Evolutionary conservation across 495 filamentous ascomycete genomes (phyloP), one percentile per base, ranked within the genome.

Genomic region (Aspergillus cavernicola): DNA sequence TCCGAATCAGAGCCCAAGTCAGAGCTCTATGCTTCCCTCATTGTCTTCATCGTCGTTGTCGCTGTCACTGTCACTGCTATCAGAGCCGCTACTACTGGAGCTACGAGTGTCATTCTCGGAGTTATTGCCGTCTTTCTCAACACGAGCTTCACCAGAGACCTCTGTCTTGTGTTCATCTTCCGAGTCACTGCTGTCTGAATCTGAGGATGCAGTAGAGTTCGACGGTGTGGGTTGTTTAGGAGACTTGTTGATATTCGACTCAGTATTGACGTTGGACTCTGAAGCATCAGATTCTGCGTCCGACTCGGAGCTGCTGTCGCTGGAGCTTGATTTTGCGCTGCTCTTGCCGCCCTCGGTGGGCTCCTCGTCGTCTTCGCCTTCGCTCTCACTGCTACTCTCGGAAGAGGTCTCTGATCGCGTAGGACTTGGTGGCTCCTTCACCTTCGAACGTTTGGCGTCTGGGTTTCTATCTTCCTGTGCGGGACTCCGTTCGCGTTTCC

Each of bases 341-440:
- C 9, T 28, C 4, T 9, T 28, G 4, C 9, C 9, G 4, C 9
- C 24, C 22, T 41, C 22, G 20, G 38, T 31, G 9, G 23, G 20
- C 22, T 39, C 49, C 11, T 53, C 37, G 13, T 50, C 53, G 15
- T 39, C 49, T 9, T 53, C 37, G 13, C 45, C 53, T 35, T 53
- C 45, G 19, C 33, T 50, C 1, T 50, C 53, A 26, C 49, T 56
- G 10, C 15, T 44, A 8, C 13, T 46, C 6, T 59, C 47, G n/a
- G 24, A 26, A 43, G 41, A 41, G 13, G 20, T 5, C 13, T 24
- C 23, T 11, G n/a, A 28, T 35, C 13, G 28, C 4, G 42, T 23
- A 23, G 16, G 28, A 11, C 16, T 46, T 3, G 43, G 9, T 9
- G 29, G 16, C 11, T 23, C 26, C 20, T 46, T n/a, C 13, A 46